These are phyloP conservation scores for Phlegmacium glaucopus DNA, from an alignment of 768 basidiomycete species.

Conservation along the genomic window DNA sequence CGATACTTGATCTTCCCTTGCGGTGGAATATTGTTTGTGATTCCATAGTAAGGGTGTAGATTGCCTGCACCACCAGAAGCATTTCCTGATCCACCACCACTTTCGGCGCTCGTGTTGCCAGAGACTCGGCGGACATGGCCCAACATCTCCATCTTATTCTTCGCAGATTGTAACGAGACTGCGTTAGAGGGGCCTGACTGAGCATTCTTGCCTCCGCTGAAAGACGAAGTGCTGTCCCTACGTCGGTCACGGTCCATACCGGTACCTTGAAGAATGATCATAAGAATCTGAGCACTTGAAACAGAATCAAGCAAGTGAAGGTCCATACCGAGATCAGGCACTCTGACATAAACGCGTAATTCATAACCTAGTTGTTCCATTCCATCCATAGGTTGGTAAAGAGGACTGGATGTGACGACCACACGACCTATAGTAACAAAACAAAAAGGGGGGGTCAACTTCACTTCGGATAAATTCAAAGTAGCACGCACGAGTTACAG, in stretches of 20 bases:
- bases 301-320: background rate
- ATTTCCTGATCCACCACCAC: slow-evolving; percentile 17
- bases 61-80: slow-evolving; percentile 11
- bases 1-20: slow-evolving; percentile 57
- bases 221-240: slow-evolving; percentile 15
- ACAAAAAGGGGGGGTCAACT: background rate
- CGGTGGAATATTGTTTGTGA: slow-evolving; percentile 14
- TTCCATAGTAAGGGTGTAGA: slow-evolving; percentile 13
- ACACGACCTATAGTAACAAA: slow-evolving; percentile 43
- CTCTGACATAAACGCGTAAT: slow-evolving; percentile 64
- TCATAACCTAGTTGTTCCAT: slow-evolving; percentile 75
- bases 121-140: slow-evolving; percentile 22
- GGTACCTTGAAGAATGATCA: slow-evolving; percentile 30
- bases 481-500: slow-evolving; percentile 49
- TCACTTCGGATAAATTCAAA: background rate
- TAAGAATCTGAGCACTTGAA: background rate
- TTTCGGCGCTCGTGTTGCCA: slow-evolving; percentile 23
- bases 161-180: slow-evolving; percentile 5
- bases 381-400: slow-evolving; percentile 78
- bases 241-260: slow-evolving; percentile 51
- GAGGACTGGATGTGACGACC: slow-evolving; percentile 75
- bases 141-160: slow-evolving; percentile 7
- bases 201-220: slow-evolving; percentile 13
- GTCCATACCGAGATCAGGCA: slow-evolving; percentile 54
- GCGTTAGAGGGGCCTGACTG: slow-evolving; percentile 13